Base-by-base conservation (phyloP, 2,329 filamentous ascomycete genomes). In the Pseudogymnoascus verrucosus region DNA sequence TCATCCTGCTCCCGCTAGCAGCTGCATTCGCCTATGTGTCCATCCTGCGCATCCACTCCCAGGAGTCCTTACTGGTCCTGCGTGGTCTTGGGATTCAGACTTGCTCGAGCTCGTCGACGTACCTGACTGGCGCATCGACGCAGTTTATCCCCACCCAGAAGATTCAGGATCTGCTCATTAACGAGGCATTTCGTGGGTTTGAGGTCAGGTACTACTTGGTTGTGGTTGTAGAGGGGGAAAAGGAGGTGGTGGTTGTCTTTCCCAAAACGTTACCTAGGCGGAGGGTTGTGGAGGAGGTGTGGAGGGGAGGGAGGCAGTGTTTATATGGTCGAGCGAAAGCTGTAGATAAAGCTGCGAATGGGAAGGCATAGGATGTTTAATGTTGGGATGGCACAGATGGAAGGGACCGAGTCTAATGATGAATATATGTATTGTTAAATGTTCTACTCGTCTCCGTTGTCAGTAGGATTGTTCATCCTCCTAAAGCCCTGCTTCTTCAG, bases 141-240 rank as follows among this genome's bases (percentile, higher is more conserved):
- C 79, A 87, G 60, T 91, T 90, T 75, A 98, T 99, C 65, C 93
- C 95, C 0, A 96, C 93, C 0, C 90, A 89, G 51, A 88, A 91
- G 76, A 96, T 99, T 64, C 90, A 90, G 73, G 95, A 99, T 74
- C 88, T 99, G 64, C 85, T 97, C 62, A 90, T 99, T 61, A 92
- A 97, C 74, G 95, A 99, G 79, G 95, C 93, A 3, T 98, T 98
- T 76, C 86, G 85, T 64, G 93, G 93, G 0, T 96, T 97, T 71
- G 91, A 93, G 76, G 92, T 98, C 37, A 80, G 88, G 42, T 96
- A 93, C 72, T 97, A 96, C 72, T 78, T 99, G 7, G 86, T 91
- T 4, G 90, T 98, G 31, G 89, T 98, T 62, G 91, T 98, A 16
- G 89, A 96, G 69, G 92, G 88, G 1, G 93, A 98, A 76, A 84